Conservation (phyloP, 2,329 filamentous ascomycete species). For the Corinectria fuckeliana region DNA sequence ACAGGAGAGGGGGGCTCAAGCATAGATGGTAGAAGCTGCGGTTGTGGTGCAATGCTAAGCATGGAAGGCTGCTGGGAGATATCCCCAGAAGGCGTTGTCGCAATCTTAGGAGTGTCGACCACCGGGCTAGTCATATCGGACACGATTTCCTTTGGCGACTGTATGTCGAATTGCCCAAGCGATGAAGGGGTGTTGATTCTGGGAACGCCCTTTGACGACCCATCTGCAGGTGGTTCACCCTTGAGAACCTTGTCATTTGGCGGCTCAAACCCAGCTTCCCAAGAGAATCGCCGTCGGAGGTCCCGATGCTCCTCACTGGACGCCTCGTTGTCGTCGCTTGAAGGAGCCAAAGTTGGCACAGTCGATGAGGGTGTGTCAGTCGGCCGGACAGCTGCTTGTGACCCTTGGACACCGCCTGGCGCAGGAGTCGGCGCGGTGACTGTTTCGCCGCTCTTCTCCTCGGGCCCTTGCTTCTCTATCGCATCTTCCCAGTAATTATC, state of each 20-base stretch:
- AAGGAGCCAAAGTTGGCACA: constrained; percentile 8
- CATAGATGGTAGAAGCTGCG: constrained; percentile 27
- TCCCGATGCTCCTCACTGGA: constrained; percentile 8
- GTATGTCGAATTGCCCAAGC: constrained; percentile 16
- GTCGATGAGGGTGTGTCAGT: background rate
- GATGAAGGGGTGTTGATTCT: constrained; percentile 20
- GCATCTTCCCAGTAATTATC: constrained; percentile 68
- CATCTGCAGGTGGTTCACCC: constrained; percentile 13
- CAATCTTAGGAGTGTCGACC: constrained; percentile 27
- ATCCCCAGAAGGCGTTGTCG: constrained; percentile 27
- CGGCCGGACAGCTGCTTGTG: constrained; percentile 2
- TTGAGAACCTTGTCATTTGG: constrained; percentile 21
- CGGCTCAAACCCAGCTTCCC: constrained; percentile 42
- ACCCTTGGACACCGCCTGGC: background rate
- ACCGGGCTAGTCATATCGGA: constrained; percentile 14
- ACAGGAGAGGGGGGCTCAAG: constrained; percentile 53
- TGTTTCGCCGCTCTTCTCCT: constrained; percentile 10
- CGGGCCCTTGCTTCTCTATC: constrained; percentile 20
- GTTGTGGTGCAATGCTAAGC: constrained; percentile 26
- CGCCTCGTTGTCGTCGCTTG: constrained; percentile 6
- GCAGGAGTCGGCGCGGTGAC: background rate
- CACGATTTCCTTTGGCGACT: constrained; percentile 20
- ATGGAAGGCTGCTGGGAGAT: constrained; percentile 37
- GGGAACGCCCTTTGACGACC: constrained; percentile 13
- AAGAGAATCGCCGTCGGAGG: constrained; percentile 46